phyloP scores from a whole-genome alignment of 139 green algal species.

The Auxenochlorella pyrenoidosa region DNA sequence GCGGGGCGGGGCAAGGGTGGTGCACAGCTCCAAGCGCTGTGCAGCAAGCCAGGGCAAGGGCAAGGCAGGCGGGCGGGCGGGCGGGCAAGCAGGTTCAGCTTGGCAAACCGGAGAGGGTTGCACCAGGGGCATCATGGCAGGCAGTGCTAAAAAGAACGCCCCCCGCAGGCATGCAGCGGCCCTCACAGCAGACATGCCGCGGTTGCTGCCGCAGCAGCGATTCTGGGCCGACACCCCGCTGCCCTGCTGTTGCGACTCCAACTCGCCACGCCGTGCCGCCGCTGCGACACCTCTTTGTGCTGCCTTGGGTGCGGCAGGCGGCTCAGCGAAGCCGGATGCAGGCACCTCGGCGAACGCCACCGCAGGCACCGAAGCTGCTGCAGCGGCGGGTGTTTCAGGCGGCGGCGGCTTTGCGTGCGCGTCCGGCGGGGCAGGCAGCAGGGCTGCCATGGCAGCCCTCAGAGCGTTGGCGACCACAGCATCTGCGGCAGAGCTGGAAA shows the following conservation, averaged over 20 bases:
- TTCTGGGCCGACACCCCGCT: not conserved
- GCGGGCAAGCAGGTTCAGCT: too few species aligned
- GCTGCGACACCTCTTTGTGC: not conserved
- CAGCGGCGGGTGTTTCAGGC: not conserved
- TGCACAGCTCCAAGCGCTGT: too few species aligned
- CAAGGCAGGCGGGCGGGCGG: too few species aligned
- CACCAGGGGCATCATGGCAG: too few species aligned
- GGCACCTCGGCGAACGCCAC: not conserved
- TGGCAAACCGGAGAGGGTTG: too few species aligned
- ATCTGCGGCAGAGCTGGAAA: not conserved
- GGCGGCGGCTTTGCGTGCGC: not conserved
- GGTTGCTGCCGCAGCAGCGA: not conserved
- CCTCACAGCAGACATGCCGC: not conserved
- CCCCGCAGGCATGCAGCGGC: too few species aligned
- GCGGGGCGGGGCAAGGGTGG: too few species aligned
- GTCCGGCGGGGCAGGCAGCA: not conserved
- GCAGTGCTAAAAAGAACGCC: too few species aligned
- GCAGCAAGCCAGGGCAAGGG: not conserved
- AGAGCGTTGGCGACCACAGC: not conserved
- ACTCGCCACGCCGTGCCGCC: not conserved
- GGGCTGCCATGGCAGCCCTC: not conserved
- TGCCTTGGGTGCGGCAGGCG: not conserved
- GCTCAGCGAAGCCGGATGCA: not conserved
- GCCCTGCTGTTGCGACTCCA: not conserved
- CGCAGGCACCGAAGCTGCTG: not conserved